Evolutionary conservation across 352 stramenopile genomes (phyloP).

Genomic region (Globisporangium paroecandrum): DNA sequence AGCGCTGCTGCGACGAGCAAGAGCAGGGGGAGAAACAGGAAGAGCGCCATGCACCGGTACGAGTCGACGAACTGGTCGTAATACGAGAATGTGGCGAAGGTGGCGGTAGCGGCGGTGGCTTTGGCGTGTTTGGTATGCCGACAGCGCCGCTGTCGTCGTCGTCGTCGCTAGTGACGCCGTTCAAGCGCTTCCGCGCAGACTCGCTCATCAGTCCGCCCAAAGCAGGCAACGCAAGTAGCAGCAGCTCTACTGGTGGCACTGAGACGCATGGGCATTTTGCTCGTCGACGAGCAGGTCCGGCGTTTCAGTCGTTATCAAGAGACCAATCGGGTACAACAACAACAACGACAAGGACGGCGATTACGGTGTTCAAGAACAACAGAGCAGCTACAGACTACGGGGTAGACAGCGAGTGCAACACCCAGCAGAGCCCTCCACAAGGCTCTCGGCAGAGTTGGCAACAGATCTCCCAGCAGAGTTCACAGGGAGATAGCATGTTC

Average conservation of each 20-base stretch:
- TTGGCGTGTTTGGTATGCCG: not conserved
- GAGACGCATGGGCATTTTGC: not conserved
- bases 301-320: constrained; percentile 14
- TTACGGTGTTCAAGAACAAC: not conserved
- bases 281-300: not conserved
- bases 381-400: not conserved
- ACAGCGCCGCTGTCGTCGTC: too few relatives aligned
- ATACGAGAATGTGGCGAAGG: not conserved
- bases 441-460: constrained; percentile 7
- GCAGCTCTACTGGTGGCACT: not conserved
- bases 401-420: not conserved
- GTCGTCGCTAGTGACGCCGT: constrained; percentile 9
- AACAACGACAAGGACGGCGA: not conserved
- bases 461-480: constrained; percentile 7
- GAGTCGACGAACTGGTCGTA: not conserved
- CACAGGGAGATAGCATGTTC: not conserved
- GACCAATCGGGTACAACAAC: not conserved
- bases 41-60: not conserved
- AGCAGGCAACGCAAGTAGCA: not conserved
- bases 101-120: not conserved
- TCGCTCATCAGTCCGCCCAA: constrained; percentile 14
- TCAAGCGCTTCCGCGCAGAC: constrained; percentile 18
- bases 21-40: not conserved
- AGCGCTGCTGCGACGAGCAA: constrained; percentile 3
- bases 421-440: not conserved